Base-by-base conservation (phyloP, 2,329 filamentous ascomycete species). In the Fusarium scirpi region DNA sequence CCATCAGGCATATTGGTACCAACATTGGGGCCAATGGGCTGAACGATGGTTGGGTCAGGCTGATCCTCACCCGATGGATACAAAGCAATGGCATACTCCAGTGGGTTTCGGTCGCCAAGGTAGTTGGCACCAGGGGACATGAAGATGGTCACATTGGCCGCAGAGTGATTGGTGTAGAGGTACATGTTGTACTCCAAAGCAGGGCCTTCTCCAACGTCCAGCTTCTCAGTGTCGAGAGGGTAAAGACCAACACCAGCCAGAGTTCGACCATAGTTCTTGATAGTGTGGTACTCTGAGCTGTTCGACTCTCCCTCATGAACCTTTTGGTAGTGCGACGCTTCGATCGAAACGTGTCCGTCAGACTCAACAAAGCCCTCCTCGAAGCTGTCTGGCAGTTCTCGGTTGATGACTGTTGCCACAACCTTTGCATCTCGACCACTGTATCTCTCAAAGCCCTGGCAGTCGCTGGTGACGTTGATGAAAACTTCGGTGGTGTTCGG, bases 151-250 rank as follows among this genome's bases (percentile, higher is more conserved):
- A 83, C 77, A 69, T 82, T 83, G 46, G 77, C 78, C 8, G 81
- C 81, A 18, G 80, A 80, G 8, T 82, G 76, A 60, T 84, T 83
- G 45, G 85, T 87, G 80, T 90, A 91, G 15, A 89, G 82, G 77
- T 89, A 91, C 62, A 91, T 73, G 55, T 86, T 82, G 75, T 91
- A 92, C 68, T 88, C 85, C 11, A 91, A 82, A 7, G 84, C 84
- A 1, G 89, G 88, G 1, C 82, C 85, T 13, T 82, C 81, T 5
- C 80, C 80, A 1, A 85, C 75, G 4, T 82, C 79, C 34, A 88
- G 82, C 18, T 86, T 86, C 43, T 84, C 81, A 0, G 85, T 82
- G 22, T 83, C 80, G 32, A 84, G 82, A 2, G 88, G 87, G 72
- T 83, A 82, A 8, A 91, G 80, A 0, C 86, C 86, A 5, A 91